Evolutionary conservation across 1,284 basidiomycete species (phyloP).

Genomic region (Ganoderma multipileum): DNA sequence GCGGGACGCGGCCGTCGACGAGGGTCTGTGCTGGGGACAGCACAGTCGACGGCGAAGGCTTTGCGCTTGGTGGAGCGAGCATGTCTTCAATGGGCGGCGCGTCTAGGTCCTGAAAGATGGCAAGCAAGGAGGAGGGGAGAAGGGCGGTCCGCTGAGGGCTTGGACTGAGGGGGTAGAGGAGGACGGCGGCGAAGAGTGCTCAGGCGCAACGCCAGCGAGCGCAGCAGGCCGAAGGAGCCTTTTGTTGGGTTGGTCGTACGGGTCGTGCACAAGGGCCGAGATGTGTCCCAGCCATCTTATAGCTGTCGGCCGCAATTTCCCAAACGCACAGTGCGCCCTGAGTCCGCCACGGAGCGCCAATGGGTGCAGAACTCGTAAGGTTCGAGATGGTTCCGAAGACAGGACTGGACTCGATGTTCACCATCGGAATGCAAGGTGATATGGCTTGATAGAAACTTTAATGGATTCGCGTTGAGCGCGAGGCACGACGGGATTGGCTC

Average conservation of each 20-base stretch:
- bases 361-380: background rate
- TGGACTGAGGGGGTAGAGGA: background rate
- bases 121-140: background rate
- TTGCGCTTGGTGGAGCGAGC: constrained; percentile 26
- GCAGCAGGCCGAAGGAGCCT: constrained; percentile 4
- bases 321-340: background rate
- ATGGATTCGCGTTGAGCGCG: background rate
- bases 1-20: constrained; percentile 36
- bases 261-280: constrained; percentile 1
- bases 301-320: background rate
- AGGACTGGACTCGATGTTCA: background rate
- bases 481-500: constrained; percentile 1
- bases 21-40: constrained; percentile 37
- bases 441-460: background rate
- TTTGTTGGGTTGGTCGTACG: constrained; percentile 6
- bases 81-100: constrained; percentile 18
- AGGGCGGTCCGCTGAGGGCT: too few species aligned
- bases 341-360: background rate
- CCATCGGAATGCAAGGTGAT: background rate
- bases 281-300: background rate
- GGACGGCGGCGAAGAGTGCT: background rate
- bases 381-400: background rate
- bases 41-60: constrained; percentile 18
- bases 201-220: constrained; percentile 1
- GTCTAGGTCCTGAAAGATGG: background rate